Conservation (phyloP, 345 rosid species). For the Salix koriyanagi region DNA sequence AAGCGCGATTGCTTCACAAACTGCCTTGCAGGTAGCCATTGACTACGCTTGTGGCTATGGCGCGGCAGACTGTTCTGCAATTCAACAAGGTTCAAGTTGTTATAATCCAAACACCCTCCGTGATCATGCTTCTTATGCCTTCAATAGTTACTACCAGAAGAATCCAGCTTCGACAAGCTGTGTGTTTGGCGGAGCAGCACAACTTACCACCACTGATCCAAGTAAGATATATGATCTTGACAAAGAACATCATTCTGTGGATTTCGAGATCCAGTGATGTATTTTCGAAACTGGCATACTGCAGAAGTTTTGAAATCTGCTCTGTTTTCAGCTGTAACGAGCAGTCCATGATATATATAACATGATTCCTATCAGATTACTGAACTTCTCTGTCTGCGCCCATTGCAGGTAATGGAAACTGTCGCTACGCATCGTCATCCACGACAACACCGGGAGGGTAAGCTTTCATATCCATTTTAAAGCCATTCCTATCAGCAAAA, state of each 20-base stretch:
- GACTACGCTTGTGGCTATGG: slow-evolving; percentile 97
- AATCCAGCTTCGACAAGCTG: slow-evolving; percentile 88
- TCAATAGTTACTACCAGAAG: slow-evolving; percentile 92
- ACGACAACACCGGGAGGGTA: slow-evolving; percentile 40
- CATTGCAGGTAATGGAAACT: slow-evolving; percentile 73
- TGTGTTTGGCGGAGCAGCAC: slow-evolving; percentile 86
- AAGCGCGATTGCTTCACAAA: slow-evolving; percentile 62
- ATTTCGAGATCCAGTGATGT: background rate
- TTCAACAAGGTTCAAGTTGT: slow-evolving; percentile 72
- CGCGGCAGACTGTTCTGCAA: slow-evolving; percentile 81
- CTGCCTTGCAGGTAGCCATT: slow-evolving; percentile 87
- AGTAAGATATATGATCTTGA: slow-evolving; percentile 45
- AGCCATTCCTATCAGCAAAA: background rate
- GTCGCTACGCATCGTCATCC: slow-evolving; percentile 55
- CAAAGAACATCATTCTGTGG: background rate
- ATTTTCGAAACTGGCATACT: background rate
- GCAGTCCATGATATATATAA: background rate
- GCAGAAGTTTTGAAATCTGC: background rate
- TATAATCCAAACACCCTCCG: slow-evolving; percentile 62
- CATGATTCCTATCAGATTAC: background rate
- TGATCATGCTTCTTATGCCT: slow-evolving; percentile 93
- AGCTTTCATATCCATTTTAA: slow-evolving; percentile 10
- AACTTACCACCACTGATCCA: slow-evolving; percentile 77
- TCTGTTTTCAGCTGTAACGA: background rate
- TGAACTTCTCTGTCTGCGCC: slow-evolving; percentile 7